Percentiles rank a stretch among this genome's conserved stretches.
These are phyloP conservation scores for Calocybe gangraenosa DNA, from an alignment of 768 basidiomycete species.

Conservation along the genomic window DNA sequence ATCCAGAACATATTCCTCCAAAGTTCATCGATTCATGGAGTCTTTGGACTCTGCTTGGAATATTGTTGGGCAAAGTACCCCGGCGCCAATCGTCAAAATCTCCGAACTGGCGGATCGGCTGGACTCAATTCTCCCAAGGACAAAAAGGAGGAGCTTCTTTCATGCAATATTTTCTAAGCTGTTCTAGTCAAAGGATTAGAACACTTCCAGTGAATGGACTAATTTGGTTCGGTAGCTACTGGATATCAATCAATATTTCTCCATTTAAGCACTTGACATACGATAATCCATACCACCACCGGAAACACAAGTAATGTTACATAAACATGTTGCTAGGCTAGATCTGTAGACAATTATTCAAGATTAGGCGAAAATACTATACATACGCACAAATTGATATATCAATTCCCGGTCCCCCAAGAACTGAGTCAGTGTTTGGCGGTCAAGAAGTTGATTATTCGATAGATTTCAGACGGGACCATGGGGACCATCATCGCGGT, in stretches of 20 bases:
- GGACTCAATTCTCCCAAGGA: background rate
- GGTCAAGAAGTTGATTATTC: too few species aligned
- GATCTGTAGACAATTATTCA: too few species aligned
- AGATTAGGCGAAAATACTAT: too few species aligned
- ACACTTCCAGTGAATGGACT: background rate
- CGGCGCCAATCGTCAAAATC: background rate
- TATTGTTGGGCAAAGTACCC: background rate
- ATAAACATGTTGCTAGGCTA: too few species aligned
- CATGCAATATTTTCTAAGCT: background rate
- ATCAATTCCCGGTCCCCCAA: too few species aligned
- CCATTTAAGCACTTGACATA: too few species aligned
- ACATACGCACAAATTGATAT: too few species aligned
- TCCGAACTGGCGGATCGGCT: background rate
- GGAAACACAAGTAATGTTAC: too few species aligned
- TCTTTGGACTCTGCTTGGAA: background rate
- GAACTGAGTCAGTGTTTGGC: too few species aligned
- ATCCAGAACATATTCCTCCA: background rate
- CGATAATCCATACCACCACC: too few species aligned
- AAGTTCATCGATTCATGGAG: background rate
- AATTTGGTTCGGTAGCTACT: background rate
- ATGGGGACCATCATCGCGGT: conserved; percentile 1
- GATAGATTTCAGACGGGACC: too few species aligned
- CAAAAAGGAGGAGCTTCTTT: background rate
- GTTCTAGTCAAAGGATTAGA: background rate
- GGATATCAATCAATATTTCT: too few species aligned